Percentiles rank a stretch among this genome's conserved stretches.
Conservation (phyloP, 148 eudicot genomes). For the Chenopodium berlandieri region DNA sequence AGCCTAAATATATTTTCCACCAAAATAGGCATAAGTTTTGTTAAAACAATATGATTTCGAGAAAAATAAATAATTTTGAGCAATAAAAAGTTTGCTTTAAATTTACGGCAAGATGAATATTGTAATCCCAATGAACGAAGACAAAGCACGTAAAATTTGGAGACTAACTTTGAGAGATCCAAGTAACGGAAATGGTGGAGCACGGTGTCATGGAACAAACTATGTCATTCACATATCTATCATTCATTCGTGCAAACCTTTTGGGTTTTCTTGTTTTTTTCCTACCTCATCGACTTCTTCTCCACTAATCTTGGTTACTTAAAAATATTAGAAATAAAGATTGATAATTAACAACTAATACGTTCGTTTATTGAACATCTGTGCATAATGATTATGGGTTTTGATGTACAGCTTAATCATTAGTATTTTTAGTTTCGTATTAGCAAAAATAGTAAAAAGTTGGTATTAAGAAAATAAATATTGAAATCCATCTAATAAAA, state of each 20-base stretch:
- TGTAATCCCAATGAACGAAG: slow-evolving; percentile 17
- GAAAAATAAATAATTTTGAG: background rate
- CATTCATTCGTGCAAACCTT: background rate
- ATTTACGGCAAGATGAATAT: background rate
- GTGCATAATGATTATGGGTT: too few species aligned
- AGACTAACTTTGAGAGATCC: slow-evolving; percentile 19
- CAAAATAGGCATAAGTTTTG: background rate
- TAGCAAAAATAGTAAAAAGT: too few species aligned
- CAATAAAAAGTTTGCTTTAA: background rate
- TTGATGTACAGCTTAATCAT: too few species aligned
- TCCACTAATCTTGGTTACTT: background rate
- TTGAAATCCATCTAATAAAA: too few species aligned
- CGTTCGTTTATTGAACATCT: too few species aligned
- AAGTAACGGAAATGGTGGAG: slow-evolving; percentile 11
- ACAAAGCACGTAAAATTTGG: slow-evolving; percentile 23
- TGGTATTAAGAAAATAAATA: too few species aligned
- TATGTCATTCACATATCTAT: background rate
- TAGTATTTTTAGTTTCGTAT: too few species aligned
- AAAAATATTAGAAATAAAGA: too few species aligned
- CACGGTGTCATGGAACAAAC: background rate
- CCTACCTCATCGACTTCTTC: background rate
- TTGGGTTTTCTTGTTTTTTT: slow-evolving; percentile 3
- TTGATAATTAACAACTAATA: too few species aligned
- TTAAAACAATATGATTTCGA: background rate
- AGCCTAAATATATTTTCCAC: background rate